A percentile compares a stretch with the other conserved stretches of the same genome.
These are phyloP conservation scores for Colletotrichum lini DNA, from an alignment of 2,329 filamentous ascomycete species.

Conservation along the genomic window DNA sequence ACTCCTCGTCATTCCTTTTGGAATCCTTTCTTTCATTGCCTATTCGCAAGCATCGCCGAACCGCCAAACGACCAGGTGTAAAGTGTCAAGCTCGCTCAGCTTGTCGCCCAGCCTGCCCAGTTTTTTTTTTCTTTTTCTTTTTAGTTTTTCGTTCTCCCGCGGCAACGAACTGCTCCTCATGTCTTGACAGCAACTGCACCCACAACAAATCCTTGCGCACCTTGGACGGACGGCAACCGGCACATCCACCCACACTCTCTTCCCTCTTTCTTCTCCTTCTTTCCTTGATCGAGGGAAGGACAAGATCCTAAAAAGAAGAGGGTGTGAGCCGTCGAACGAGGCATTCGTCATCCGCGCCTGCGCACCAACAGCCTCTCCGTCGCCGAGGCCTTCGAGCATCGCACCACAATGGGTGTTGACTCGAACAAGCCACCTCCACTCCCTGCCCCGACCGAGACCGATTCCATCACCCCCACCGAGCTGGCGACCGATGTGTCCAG, in stretches of 20 bases:
- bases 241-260: conserved; percentile 37
- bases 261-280: conserved; percentile 33
- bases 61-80: conserved; percentile 25
- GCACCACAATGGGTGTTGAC: conserved; percentile 68
- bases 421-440: conserved; percentile 75
- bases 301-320: conserved; percentile 26
- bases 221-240: conserved; percentile 36
- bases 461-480: conserved; percentile 74
- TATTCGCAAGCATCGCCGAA: conserved; percentile 35
- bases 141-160: too few relatives aligned
- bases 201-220: conserved; percentile 42
- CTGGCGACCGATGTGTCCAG: conserved; percentile 78
- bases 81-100: conserved; percentile 29
- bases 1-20: conserved; percentile 18
- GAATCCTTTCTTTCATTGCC: conserved; percentile 12
- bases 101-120: conserved; percentile 40
- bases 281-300: conserved; percentile 39
- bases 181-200: conserved; percentile 41
- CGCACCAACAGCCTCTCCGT: conserved; percentile 32
- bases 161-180: conserved; percentile 41
- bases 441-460: conserved; percentile 84
- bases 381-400: conserved; percentile 37
- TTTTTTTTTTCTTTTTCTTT: conserved; percentile 33
- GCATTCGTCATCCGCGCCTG: conserved; percentile 36
- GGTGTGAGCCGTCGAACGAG: conserved; percentile 41